Percentiles rank a stretch among this genome's conserved stretches.
Evolutionary conservation across 2,329 filamentous ascomycete species (phyloP).

Genomic region (Cladobotryum protrusum): DNA sequence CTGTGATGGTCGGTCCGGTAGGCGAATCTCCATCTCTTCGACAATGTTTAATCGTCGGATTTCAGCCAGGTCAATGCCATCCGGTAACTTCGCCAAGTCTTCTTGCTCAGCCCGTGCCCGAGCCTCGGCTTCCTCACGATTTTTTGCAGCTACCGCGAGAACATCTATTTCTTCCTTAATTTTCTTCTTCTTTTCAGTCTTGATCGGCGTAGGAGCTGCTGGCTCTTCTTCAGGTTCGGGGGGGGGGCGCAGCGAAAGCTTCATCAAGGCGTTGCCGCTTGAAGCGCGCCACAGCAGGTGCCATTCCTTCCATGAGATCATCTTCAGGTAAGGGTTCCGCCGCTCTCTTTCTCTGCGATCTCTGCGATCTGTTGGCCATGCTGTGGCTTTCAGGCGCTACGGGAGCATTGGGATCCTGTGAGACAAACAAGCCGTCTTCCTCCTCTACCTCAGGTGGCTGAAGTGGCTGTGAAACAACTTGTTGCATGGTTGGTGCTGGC

Average conservation of each 20-base stretch:
- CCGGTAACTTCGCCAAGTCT: conserved; percentile 46
- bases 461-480: conserved; percentile 5
- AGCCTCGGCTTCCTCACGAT: conserved; percentile 62
- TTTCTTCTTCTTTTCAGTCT: conserved; percentile 36
- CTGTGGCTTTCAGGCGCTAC: conserved; percentile 16
- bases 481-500: conserved; percentile 5
- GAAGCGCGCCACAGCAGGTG: conserved; percentile 69
- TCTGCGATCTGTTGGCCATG: conserved; percentile 10
- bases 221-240: conserved; percentile 20
- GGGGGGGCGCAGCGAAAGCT: conserved; percentile 31
- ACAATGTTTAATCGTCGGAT: conserved; percentile 70
- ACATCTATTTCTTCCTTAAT: conserved; percentile 61
- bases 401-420: conserved; percentile 36
- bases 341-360: conserved; percentile 39
- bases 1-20: conserved; percentile 20
- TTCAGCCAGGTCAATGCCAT: conserved; percentile 63
- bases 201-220: conserved; percentile 7
- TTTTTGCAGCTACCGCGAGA: conserved; percentile 56
- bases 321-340: conserved; percentile 38
- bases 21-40: conserved; percentile 64
- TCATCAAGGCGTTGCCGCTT: conserved; percentile 69
- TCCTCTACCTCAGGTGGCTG: conserved; percentile 18
- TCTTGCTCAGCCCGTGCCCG: conserved; percentile 48
- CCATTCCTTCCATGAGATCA: conserved; percentile 63
- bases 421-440: conserved; percentile 50